Evolutionary conservation across 208 protist species (phyloP).

Genomic region (Acanthamoeba castellanii): DNA sequence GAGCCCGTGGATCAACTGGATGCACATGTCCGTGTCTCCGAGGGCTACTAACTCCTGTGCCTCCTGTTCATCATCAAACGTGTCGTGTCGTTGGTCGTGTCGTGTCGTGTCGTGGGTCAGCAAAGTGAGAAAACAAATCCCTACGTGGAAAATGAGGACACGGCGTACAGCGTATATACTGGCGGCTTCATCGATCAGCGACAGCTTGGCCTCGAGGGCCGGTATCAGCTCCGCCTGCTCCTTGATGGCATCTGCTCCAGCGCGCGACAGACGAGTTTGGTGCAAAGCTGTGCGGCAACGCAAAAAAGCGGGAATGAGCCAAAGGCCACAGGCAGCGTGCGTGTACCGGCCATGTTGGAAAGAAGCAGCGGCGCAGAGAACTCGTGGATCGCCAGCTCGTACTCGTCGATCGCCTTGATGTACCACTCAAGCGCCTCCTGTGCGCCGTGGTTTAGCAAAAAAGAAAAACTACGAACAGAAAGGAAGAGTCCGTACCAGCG

Average conservation of each 20-base stretch:
- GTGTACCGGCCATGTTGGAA: not conserved
- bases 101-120: not conserved
- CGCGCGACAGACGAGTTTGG: too few relatives aligned
- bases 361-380: not conserved
- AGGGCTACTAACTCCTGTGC: not conserved
- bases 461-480: not conserved
- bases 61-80: not conserved
- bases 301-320: too few relatives aligned
- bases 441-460: not conserved
- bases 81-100: not conserved
- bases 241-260: conserved; percentile 9
- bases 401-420: not conserved
- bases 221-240: not conserved
- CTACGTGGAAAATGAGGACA: not conserved
- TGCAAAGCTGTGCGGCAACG: too few relatives aligned
- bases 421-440: not conserved
- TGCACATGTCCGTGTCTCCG: not conserved
- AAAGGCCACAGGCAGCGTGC: too few relatives aligned
- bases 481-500: not conserved
- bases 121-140: not conserved
- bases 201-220: not conserved
- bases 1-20: not conserved
- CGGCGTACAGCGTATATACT: not conserved
- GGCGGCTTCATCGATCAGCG: not conserved
- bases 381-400: not conserved